These are phyloP conservation scores for Aureobasidium lini DNA, from an alignment of 2,329 filamentous ascomycete genomes.

Conservation along the genomic window DNA sequence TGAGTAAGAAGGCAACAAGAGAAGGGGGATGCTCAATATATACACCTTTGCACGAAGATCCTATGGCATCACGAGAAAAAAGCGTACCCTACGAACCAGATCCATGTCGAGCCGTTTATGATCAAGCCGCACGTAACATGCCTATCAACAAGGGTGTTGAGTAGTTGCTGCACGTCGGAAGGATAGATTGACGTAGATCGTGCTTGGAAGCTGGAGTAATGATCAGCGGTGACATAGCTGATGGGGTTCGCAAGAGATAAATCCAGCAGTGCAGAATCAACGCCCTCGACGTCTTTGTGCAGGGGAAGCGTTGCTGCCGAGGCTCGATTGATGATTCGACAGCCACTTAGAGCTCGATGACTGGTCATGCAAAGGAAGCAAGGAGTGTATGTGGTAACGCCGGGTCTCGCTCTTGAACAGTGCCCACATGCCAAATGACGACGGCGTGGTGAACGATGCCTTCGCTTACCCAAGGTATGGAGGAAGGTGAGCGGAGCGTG, in stretches of 20 bases:
- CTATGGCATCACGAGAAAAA: background rate
- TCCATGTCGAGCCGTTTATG: background rate
- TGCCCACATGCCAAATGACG: background rate
- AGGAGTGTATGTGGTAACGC: background rate
- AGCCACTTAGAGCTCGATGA: background rate
- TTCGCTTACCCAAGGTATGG: background rate
- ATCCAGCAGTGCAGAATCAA: background rate
- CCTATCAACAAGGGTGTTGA: background rate
- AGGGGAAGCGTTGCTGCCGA: background rate
- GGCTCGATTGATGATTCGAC: background rate
- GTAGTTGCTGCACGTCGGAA: background rate
- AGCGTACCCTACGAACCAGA: background rate
- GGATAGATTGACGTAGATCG: background rate
- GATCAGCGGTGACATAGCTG: slow-evolving; percentile 8
- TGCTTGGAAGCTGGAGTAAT: background rate
- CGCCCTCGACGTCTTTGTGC: background rate
- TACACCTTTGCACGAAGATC: background rate
- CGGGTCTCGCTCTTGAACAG: background rate
- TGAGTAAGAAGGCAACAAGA: background rate
- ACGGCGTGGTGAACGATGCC: background rate
- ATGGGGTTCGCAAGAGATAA: background rate
- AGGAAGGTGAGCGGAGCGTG: background rate
- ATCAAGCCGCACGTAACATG: background rate
- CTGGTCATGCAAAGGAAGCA: background rate
- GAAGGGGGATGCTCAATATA: background rate